Evolutionary conservation across 345 rosid species (phyloP).

Genomic region (Syzygium grande): DNA sequence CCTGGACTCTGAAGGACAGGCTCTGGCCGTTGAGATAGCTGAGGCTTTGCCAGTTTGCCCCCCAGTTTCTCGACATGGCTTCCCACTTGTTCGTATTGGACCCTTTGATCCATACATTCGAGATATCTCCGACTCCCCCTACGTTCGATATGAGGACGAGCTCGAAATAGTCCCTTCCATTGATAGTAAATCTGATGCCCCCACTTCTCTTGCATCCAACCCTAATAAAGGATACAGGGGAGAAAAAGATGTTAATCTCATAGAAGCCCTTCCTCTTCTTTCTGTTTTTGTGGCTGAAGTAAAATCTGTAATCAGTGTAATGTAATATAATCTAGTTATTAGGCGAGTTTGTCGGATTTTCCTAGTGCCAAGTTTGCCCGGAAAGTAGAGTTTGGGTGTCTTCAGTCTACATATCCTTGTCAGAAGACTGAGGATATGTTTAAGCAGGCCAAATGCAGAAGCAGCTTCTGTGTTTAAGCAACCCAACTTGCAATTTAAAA

Average conservation of each 20-base stretch:
- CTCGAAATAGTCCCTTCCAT: constrained; percentile 60
- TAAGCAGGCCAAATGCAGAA: neutral
- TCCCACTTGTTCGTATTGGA: constrained; percentile 45
- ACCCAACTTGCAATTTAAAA: neutral
- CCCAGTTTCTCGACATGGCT: constrained; percentile 66
- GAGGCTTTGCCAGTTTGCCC: constrained; percentile 61
- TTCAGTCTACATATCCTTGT: neutral
- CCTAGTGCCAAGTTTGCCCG: neutral
- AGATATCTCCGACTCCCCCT: constrained; percentile 51
- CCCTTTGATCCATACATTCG: constrained; percentile 48
- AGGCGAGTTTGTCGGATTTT: neutral
- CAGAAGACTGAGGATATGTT: neutral
- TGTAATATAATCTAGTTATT: neutral
- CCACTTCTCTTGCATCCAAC: constrained; percentile 59
- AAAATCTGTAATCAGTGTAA: neutral
- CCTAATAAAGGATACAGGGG: constrained; percentile 13
- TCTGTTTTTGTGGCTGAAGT: neutral
- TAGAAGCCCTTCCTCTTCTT: neutral
- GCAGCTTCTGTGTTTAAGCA: neutral
- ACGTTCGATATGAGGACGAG: constrained; percentile 64
- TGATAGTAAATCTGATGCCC: constrained; percentile 66
- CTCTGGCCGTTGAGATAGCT: constrained; percentile 56
- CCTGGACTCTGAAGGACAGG: constrained; percentile 48
- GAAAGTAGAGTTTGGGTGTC: neutral
- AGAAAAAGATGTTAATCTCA: neutral